These are phyloP conservation scores for Pulveroboletus sp. DNA, from an alignment of 768 basidiomycete genomes.

Conservation along the genomic window DNA sequence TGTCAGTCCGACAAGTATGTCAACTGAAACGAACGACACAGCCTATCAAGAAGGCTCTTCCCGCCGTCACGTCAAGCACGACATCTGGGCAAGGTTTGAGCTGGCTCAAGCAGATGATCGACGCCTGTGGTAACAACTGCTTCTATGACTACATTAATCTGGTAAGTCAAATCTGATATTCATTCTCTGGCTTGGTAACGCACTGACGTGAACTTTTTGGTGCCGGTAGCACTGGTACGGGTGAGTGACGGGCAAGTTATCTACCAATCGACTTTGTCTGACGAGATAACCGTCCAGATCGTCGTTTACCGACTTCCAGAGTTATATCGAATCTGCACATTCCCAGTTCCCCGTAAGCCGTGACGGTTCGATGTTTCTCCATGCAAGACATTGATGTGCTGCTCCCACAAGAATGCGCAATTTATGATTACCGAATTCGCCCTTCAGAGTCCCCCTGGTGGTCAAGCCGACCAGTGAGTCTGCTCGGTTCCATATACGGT, in stretches of 20 bases:
- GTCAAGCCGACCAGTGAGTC: constrained; percentile 29
- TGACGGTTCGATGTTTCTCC: not conserved
- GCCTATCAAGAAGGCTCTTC: constrained; percentile 35
- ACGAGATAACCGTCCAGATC: constrained; percentile 11
- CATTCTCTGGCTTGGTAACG: not conserved
- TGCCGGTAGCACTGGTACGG: constrained; percentile 26
- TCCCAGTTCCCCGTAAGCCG: constrained; percentile 24
- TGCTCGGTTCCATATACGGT: not conserved
- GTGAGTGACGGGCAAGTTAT: constrained; percentile 6
- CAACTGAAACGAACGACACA: constrained; percentile 4
- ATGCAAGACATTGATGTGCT: constrained; percentile 2
- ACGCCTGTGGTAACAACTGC: constrained; percentile 31
- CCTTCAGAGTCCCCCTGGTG: constrained; percentile 26
- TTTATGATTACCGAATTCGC: constrained; percentile 33
- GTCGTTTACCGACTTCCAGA: constrained; percentile 25
- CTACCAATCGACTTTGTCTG: not conserved
- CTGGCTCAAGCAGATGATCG: constrained; percentile 34
- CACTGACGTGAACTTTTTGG: not conserved
- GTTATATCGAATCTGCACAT: constrained; percentile 24
- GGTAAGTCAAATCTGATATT: constrained; percentile 11
- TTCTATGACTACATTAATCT: constrained; percentile 33
- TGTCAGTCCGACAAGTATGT: not conserved
- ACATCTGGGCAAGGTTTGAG: constrained; percentile 29
- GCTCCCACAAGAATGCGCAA: constrained; percentile 8
- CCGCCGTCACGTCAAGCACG: constrained; percentile 32